These are phyloP conservation scores for Penicilliopsis zonata DNA, from an alignment of 495 filamentous ascomycete genomes.

Conservation along the genomic window DNA sequence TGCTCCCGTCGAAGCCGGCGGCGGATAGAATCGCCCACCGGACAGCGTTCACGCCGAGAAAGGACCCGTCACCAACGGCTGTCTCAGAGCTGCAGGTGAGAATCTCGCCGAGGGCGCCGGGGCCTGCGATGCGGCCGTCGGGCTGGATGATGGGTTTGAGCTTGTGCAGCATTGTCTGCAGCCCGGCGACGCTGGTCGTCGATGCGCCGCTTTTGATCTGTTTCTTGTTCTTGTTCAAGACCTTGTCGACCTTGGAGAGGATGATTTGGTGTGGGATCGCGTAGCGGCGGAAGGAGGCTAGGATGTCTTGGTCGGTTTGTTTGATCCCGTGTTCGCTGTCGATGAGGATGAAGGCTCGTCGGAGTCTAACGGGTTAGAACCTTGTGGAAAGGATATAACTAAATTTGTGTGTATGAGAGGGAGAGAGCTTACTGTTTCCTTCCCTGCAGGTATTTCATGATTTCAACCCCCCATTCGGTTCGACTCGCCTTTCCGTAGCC, in stretches of 20 bases:
- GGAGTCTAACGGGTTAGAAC: conserved; percentile 40
- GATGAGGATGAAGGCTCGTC: conserved; percentile 71
- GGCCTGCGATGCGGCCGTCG: conserved; percentile 19
- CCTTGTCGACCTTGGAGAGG: conserved; percentile 68
- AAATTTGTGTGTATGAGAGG: too few species aligned
- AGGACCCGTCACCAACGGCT: conserved; percentile 16
- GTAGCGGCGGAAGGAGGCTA: conserved; percentile 48
- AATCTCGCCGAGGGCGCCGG: conserved; percentile 39
- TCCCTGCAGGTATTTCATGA: conserved; percentile 67
- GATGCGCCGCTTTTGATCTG: conserved; percentile 19
- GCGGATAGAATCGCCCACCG: conserved; percentile 41
- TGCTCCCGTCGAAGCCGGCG: conserved; percentile 32
- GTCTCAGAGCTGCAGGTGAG: conserved; percentile 32
- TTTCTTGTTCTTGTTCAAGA: conserved; percentile 24
- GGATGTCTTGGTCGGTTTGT: conserved; percentile 49
- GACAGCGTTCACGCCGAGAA: conserved; percentile 31
- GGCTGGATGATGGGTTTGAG: conserved; percentile 20
- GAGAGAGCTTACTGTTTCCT: conserved; percentile 51
- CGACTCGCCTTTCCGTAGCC: conserved; percentile 77
- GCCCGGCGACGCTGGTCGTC: conserved; percentile 11
- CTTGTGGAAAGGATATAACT: too few species aligned
- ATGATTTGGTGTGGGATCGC: conserved; percentile 66
- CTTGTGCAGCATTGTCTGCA: conserved; percentile 17
- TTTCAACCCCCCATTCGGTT: conserved; percentile 72
- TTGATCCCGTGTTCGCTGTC: conserved; percentile 78